Evolutionary conservation across 2,329 filamentous ascomycete species (phyloP).

Genomic region (Shiraia sp.): DNA sequence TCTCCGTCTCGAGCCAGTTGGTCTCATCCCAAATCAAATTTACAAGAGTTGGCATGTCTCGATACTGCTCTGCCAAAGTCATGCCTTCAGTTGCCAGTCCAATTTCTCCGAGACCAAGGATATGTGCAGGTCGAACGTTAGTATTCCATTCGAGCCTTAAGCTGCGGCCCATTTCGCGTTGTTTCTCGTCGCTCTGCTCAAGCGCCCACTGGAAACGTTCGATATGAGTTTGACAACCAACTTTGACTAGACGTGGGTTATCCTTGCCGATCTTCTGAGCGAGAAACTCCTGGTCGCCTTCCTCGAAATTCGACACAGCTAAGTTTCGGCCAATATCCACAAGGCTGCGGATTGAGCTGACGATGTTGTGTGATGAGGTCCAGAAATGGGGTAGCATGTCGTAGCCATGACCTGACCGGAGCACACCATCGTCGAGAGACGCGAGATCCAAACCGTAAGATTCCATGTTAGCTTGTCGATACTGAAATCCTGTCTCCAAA

Average conservation of each 20-base stretch:
- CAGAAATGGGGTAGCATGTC: constrained; percentile 77
- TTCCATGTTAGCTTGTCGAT: constrained; percentile 69
- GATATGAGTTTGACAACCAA: constrained; percentile 61
- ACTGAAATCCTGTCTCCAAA: constrained; percentile 67
- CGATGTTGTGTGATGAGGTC: constrained; percentile 68
- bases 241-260: constrained; percentile 57
- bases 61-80: constrained; percentile 63
- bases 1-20: constrained; percentile 43
- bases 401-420: constrained; percentile 59
- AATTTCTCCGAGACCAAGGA: constrained; percentile 50
- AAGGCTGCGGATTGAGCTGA: constrained; percentile 45
- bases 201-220: constrained; percentile 64
- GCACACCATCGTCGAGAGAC: constrained; percentile 55
- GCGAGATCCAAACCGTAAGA: constrained; percentile 75
- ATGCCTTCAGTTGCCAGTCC: constrained; percentile 63
- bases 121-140: constrained; percentile 47
- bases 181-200: constrained; percentile 55
- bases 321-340: constrained; percentile 48
- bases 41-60: constrained; percentile 66
- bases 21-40: constrained; percentile 53
- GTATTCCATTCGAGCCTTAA: constrained; percentile 50
- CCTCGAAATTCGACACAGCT: constrained; percentile 46
- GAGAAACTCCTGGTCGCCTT: constrained; percentile 35
- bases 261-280: constrained; percentile 52
- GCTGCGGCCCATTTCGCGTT: constrained; percentile 53